phyloP scores from a whole-genome alignment of 129 eudicot species.

The Smallanthus sonchifolius region DNA sequence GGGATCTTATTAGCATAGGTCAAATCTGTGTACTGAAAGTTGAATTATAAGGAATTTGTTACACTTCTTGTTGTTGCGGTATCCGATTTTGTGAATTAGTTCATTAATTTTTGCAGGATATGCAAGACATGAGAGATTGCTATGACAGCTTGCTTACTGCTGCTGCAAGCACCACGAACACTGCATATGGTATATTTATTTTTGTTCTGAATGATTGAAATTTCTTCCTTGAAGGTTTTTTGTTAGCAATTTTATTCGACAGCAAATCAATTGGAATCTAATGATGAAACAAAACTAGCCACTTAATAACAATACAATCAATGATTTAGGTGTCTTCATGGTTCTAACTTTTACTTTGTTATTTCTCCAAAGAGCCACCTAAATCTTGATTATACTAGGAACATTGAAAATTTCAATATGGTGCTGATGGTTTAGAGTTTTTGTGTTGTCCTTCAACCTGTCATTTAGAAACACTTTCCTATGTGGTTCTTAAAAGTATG shows the following conservation, averaged over 20 bases:
- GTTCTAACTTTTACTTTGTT: neutral
- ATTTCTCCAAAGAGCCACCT: neutral
- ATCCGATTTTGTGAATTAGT: slow-evolving; percentile 6
- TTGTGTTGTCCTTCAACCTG: neutral
- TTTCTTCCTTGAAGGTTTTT: neutral
- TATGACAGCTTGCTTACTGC: slow-evolving; percentile 84
- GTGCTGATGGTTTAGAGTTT: neutral
- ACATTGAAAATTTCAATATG: neutral
- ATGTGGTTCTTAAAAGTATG: neutral
- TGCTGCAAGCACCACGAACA: slow-evolving; percentile 80
- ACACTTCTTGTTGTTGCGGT: neutral
- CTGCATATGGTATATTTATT: slow-evolving; percentile 62
- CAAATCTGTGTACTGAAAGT: neutral
- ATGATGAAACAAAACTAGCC: neutral
- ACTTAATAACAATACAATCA: neutral
- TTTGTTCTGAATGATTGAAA: neutral
- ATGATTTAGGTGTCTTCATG: neutral
- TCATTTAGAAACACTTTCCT: neutral
- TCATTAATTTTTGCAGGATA: slow-evolving; percentile 46
- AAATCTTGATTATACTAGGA: neutral
- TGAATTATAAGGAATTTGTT: neutral
- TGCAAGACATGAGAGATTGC: slow-evolving; percentile 86
- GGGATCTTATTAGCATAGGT: neutral
- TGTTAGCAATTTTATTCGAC: neutral
- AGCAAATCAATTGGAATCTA: neutral